Evolutionary conservation across 139 green algal species (phyloP), one percentile per base, ranked within the genome.

Genomic region (Trebouxia sp.): DNA sequence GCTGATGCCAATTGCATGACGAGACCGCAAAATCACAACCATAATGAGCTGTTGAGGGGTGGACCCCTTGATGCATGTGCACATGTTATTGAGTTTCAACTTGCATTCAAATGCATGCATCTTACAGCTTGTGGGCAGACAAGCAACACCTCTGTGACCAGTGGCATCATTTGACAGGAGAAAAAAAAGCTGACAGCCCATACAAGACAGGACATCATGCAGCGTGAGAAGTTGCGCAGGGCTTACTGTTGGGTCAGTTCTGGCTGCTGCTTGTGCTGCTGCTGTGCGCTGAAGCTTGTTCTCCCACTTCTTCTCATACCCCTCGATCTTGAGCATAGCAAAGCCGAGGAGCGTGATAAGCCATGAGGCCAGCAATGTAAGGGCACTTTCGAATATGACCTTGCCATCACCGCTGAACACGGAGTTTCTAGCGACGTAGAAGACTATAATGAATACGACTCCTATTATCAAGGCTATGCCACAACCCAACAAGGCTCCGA

Each of bases 271-370:
- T 35, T 72, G 62, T 72, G 62, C 62, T 43, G 62, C 62, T 45
- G 62, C 62, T 30, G 42, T 11, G 32, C 62, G 62, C 62, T 72
- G 56, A 56, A 91, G 76, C 78, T 91, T 90, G 56, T 28, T 62
- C 72, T 78, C 75, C 87, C 87, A 91, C 82, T 91, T 91, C 37
- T 82, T 70, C 62, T 91, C 87, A 58, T 90, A 76, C 56, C 88
- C 88, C 45, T 83, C 88, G 65, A 91, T 89, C 28, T 86, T 87
- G 30, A 91, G 81, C 86, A 91, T 91, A 62, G 80, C 62, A 69
- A 91, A 89, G 42, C 80, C 86, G 0, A 91, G 72, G 1, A 88
- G 4, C 3, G 86, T 89, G 83, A 91, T 89, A 41, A 91, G 66
- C 24, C 85, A 78, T 20, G 51, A 70, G 41, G 87, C 87, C 6